Conservation (phyloP, 129 eudicot genomes). For the Flaveria trinervia region DNA sequence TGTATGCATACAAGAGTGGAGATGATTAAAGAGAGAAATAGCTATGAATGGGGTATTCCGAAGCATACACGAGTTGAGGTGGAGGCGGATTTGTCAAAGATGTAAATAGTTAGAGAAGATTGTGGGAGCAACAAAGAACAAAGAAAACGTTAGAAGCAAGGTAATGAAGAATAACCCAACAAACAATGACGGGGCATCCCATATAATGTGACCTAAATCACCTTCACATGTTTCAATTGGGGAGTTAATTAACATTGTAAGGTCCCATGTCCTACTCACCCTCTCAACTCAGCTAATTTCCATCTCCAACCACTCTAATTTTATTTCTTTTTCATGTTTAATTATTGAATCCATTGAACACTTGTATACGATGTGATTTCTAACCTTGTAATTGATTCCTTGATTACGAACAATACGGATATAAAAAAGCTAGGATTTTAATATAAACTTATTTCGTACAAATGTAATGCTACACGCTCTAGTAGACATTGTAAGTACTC, state of each 20-base stretch:
- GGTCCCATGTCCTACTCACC: conserved; percentile 34
- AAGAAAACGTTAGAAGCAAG: conserved; percentile 40
- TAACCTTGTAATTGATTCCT: neutral
- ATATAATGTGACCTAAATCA: conserved; percentile 27
- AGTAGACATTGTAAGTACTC: no score
- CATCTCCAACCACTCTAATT: neutral
- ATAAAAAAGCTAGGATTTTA: neutral
- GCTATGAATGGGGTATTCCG: no score
- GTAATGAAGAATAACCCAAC: conserved; percentile 23
- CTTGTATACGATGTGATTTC: neutral
- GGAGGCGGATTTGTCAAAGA: conserved; percentile 20
- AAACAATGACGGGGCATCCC: conserved; percentile 36
- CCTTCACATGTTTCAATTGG: conserved; percentile 16
- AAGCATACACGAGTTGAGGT: neutral
- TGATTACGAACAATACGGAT: neutral
- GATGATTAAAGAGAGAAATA: no score
- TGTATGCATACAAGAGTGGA: no score
- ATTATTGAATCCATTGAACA: neutral
- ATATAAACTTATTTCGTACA: no score
- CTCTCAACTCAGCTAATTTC: conserved; percentile 3
- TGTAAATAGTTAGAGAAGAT: conserved; percentile 20
- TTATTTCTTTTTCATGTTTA: neutral
- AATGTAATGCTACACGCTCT: no score
- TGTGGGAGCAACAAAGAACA: conserved; percentile 33
- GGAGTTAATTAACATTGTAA: neutral